phyloP scores from a whole-genome alignment of 805 yeast species.

The Saccharomycopsis sp. region DNA sequence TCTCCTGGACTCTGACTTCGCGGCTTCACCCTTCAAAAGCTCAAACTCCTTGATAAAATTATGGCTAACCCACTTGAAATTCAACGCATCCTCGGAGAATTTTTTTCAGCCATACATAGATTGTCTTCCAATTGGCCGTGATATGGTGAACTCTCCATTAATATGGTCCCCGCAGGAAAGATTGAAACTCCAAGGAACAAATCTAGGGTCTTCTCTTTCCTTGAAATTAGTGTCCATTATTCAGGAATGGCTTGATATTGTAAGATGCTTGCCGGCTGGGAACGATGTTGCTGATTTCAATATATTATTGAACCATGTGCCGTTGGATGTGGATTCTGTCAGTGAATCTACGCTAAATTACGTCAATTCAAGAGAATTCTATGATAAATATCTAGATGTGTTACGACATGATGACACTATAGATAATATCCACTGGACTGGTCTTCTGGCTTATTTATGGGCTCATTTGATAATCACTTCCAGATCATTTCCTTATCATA shows the following conservation, averaged over 20 bases:
- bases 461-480: constrained; percentile 64
- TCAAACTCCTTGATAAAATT: constrained; percentile 13
- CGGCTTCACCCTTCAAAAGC: neutral
- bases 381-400: constrained; percentile 6
- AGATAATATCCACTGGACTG: constrained; percentile 42
- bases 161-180: constrained; percentile 14
- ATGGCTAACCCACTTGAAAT: constrained; percentile 9
- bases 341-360: neutral
- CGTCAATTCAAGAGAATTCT: neutral
- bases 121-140: constrained; percentile 13
- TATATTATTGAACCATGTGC: too few relatives aligned
- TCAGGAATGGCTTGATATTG: constrained; percentile 16
- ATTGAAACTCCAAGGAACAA: constrained; percentile 9
- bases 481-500: constrained; percentile 68
- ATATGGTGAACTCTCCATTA: constrained; percentile 14
- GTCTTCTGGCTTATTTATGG: constrained; percentile 71
- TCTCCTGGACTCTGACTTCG: neutral
- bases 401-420: constrained; percentile 22
- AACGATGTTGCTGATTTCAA: neutral
- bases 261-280: neutral
- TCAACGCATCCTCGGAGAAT: neutral
- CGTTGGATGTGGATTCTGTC: neutral
- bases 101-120: constrained; percentile 16
- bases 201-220: constrained; percentile 12
- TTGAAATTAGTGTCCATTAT: constrained; percentile 9